Percentiles rank a stretch among this genome's conserved stretches.
Evolutionary conservation across 495 filamentous ascomycete species (phyloP).

Genomic region (Aspergillus panamensis): DNA sequence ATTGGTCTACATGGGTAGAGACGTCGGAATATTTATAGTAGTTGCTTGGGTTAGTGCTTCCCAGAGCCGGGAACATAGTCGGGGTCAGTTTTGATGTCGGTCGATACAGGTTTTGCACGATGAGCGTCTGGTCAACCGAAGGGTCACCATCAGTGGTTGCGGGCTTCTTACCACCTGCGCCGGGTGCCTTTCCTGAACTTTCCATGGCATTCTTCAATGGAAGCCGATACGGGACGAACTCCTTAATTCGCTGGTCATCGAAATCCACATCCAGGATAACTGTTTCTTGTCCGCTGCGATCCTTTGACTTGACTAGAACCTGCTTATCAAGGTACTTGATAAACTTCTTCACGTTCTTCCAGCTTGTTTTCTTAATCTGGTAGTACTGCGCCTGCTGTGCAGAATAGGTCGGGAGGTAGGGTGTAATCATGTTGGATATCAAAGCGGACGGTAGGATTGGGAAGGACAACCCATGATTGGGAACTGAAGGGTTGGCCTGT

Average conservation of each 20-base stretch:
- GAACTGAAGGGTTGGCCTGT: slow-evolving; percentile 42
- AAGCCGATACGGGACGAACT: slow-evolving; percentile 63
- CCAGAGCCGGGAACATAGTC: slow-evolving; percentile 47
- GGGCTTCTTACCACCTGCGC: slow-evolving; percentile 40
- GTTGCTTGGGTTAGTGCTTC: slow-evolving; percentile 44
- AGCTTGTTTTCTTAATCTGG: slow-evolving; percentile 71
- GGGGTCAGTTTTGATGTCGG: slow-evolving; percentile 56
- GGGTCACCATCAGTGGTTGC: slow-evolving; percentile 40
- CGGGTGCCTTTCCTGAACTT: slow-evolving; percentile 29
- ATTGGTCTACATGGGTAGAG: slow-evolving; percentile 40
- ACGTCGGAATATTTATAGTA: slow-evolving; percentile 51
- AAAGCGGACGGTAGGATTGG: slow-evolving; percentile 63
- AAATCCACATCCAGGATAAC: slow-evolving; percentile 68
- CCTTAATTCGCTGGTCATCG: slow-evolving; percentile 47
- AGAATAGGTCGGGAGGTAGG: slow-evolving; percentile 61
- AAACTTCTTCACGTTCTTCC: slow-evolving; percentile 73
- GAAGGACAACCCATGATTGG: slow-evolving; percentile 54
- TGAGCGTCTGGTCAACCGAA: slow-evolving; percentile 55
- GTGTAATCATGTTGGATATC: slow-evolving; percentile 63
- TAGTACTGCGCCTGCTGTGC: slow-evolving; percentile 54
- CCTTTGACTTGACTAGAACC: slow-evolving; percentile 60
- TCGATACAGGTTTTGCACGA: slow-evolving; percentile 50
- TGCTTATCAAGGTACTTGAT: slow-evolving; percentile 68
- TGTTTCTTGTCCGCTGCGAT: slow-evolving; percentile 62
- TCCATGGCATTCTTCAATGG: slow-evolving; percentile 43